Evolutionary conservation across 805 yeast genomes (phyloP).

Genomic region (Sungouiella blattae): DNA sequence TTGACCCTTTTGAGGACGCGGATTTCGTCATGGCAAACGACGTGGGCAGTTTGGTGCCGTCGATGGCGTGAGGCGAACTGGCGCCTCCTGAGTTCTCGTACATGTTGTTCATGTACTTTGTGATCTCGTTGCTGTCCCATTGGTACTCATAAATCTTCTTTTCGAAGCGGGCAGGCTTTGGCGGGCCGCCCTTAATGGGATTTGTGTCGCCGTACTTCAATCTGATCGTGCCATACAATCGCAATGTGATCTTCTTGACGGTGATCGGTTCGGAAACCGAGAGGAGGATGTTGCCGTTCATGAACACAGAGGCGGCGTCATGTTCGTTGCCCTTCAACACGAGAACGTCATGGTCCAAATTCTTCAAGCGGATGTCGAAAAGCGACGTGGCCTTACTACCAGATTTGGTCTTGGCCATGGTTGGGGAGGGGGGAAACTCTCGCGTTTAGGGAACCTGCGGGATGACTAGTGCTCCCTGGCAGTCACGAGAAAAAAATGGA

Average conservation of each 20-base stretch:
- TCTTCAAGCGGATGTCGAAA: constrained; percentile 54
- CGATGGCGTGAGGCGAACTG: constrained; percentile 1
- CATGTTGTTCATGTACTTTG: constrained; percentile 34
- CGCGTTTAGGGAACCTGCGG: no score
- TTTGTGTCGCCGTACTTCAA: constrained; percentile 61
- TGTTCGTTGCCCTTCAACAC: constrained; percentile 74
- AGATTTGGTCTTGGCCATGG: constrained; percentile 19
- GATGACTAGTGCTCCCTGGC: no score
- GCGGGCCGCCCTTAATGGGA: constrained; percentile 41
- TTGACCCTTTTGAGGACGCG: constrained; percentile 37
- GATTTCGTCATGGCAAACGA: constrained; percentile 10
- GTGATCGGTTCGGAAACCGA: constrained; percentile 72
- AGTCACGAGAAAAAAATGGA: no score
- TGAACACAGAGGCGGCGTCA: constrained; percentile 72
- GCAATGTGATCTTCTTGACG: constrained; percentile 60
- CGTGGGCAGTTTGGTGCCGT: constrained; percentile 1
- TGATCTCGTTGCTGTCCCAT: constrained; percentile 70
- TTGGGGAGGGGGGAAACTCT: no score
- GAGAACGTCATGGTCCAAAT: constrained; percentile 73
- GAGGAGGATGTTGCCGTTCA: constrained; percentile 76
- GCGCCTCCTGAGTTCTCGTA: constrained; percentile 20
- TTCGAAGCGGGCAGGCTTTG: constrained; percentile 49
- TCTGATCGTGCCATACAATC: constrained; percentile 63
- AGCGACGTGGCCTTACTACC: constrained; percentile 29
- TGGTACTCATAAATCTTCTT: constrained; percentile 67